Conservation (phyloP, 768 basidiomycete species). For the Tulasnella calospora region DNA sequence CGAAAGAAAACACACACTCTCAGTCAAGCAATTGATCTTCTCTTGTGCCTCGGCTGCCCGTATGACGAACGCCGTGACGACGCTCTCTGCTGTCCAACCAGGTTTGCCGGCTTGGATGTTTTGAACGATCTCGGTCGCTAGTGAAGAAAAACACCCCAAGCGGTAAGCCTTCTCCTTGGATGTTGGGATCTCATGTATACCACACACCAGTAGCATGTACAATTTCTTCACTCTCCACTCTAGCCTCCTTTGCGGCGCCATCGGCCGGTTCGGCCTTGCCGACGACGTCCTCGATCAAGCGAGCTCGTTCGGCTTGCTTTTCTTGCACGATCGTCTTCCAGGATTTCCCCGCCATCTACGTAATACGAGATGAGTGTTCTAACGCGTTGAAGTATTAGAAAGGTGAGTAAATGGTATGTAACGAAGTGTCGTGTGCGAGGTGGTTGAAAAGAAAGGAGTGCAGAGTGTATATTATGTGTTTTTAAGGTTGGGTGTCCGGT, state of each 20-base stretch:
- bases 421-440: not conserved
- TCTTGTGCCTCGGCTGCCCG: constrained; percentile 54
- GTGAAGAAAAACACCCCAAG: not conserved
- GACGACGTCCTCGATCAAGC: not conserved
- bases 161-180: not conserved
- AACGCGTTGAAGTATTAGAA: not conserved
- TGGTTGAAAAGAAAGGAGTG: constrained; percentile 1
- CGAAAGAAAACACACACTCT: constrained; percentile 46
- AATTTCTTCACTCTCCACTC: not conserved
- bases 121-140: constrained; percentile 31
- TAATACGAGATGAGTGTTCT: not conserved
- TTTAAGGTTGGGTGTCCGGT: not conserved
- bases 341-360: not conserved
- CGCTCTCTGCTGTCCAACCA: constrained; percentile 40
- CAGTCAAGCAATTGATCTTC: constrained; percentile 71
- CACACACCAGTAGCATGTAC: constrained; percentile 1
- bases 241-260: not conserved
- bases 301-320: constrained; percentile 20
- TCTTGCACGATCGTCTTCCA: constrained; percentile 22
- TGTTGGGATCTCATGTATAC: not conserved
- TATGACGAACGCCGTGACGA: constrained; percentile 44
- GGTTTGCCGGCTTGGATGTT: constrained; percentile 29
- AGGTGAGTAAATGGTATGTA: not conserved
- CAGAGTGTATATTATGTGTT: not conserved
- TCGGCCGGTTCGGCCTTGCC: not conserved